Percentiles rank a stretch among this genome's conserved stretches.
phyloP scores from a whole-genome alignment of 176 grass and related monocot genomes.

The Melocanna baccifera region DNA sequence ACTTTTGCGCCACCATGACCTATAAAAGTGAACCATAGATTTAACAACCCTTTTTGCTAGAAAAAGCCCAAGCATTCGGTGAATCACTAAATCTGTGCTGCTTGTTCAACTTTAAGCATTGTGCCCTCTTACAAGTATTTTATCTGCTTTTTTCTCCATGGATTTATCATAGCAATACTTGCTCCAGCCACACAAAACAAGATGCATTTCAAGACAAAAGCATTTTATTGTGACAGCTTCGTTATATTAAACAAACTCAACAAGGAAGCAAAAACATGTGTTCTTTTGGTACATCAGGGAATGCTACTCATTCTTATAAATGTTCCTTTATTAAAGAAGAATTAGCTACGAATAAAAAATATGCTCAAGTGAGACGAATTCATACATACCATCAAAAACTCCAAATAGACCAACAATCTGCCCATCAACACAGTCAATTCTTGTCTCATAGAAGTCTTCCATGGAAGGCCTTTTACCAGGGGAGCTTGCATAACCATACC shows the following conservation, averaged over 20 bases:
- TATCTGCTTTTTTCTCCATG: not conserved
- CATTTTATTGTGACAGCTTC: not conserved
- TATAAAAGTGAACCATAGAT: conserved; percentile 24
- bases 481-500: conserved; percentile 60
- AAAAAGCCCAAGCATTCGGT: not conserved
- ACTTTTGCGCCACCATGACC: conserved; percentile 61
- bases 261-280: not conserved
- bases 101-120: conserved; percentile 10
- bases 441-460: conserved; percentile 68
- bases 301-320: not conserved
- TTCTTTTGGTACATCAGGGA: not conserved
- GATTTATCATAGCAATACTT: not conserved
- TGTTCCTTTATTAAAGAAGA: not conserved
- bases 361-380: not conserved
- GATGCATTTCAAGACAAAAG: not conserved
- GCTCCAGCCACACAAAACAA: not conserved
- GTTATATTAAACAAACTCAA: not conserved
- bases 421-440: conserved; percentile 58
- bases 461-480: conserved; percentile 63
- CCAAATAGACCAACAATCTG: conserved; percentile 57
- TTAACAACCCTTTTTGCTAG: not conserved
- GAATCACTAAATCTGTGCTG: not conserved
- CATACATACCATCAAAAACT: conserved; percentile 63
- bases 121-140: not conserved
- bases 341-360: not conserved